Percentiles rank a stretch among this genome's conserved stretches.
Conservation (phyloP, 495 filamentous ascomycete species). For the Neurospora tetraspora region DNA sequence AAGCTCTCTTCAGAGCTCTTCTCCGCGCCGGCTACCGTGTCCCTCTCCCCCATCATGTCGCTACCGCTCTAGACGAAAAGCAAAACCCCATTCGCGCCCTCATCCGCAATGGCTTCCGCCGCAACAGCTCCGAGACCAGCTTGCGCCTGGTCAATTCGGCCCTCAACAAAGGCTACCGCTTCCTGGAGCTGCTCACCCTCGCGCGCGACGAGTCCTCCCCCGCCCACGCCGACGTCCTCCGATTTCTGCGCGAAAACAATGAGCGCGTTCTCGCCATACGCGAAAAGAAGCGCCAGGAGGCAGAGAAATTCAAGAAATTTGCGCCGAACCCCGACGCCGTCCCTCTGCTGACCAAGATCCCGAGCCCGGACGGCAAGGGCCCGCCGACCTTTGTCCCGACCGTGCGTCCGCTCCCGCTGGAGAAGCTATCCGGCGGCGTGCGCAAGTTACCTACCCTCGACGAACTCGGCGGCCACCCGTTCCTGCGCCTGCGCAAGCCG, state of each 20-base stretch:
- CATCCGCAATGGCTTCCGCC: slow-evolving; percentile 47
- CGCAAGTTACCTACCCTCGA: slow-evolving; percentile 52
- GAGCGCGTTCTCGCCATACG: slow-evolving; percentile 11
- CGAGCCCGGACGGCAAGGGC: slow-evolving; percentile 18
- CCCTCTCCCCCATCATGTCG: slow-evolving; percentile 33
- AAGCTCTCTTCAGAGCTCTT: slow-evolving; percentile 65
- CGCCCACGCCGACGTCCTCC: slow-evolving; percentile 20
- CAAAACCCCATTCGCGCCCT: slow-evolving; percentile 28
- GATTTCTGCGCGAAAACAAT: slow-evolving; percentile 25
- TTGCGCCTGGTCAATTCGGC: slow-evolving; percentile 44
- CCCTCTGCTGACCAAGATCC: slow-evolving; percentile 24
- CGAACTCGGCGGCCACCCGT: slow-evolving; percentile 48
- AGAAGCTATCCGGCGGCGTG: slow-evolving; percentile 35
- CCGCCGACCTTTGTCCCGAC: slow-evolving; percentile 32
- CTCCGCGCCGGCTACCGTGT: slow-evolving; percentile 48
- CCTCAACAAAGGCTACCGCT: slow-evolving; percentile 53
- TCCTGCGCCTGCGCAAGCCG: slow-evolving; percentile 61
- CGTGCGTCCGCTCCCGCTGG: slow-evolving; percentile 33
- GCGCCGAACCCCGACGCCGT: slow-evolving; percentile 11
- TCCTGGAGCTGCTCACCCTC: slow-evolving; percentile 15
- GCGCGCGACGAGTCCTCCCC: slow-evolving; percentile 4
- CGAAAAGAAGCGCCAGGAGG: slow-evolving; percentile 4
- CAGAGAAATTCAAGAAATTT: not conserved
- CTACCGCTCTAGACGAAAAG: slow-evolving; percentile 23
- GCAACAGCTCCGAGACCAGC: slow-evolving; percentile 44